These are phyloP conservation scores for Schizopora paradoxa DNA, from an alignment of 1,284 basidiomycete species.

Conservation along the genomic window DNA sequence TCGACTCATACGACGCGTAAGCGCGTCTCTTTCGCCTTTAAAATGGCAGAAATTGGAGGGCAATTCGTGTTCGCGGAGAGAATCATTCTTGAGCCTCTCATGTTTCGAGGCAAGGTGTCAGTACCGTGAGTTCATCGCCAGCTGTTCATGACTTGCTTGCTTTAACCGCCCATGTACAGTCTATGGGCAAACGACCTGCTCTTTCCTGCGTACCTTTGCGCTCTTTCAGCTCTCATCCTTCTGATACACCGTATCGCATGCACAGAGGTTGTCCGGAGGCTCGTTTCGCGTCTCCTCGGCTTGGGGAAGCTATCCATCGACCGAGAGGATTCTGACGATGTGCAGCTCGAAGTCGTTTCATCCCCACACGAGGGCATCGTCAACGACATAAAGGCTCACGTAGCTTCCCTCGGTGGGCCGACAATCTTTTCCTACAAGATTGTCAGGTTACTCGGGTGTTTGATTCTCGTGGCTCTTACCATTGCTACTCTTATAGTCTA, in stretches of 20 bases:
- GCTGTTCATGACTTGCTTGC: too few relatives aligned
- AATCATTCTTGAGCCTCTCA: too few relatives aligned
- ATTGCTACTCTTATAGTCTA: slow-evolving; percentile 29
- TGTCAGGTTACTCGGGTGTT: slow-evolving; percentile 32
- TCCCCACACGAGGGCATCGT: slow-evolving; percentile 19
- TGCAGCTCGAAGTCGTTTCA: slow-evolving; percentile 6
- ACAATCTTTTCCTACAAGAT: slow-evolving; percentile 32
- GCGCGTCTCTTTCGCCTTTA: too few relatives aligned
- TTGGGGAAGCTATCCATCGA: slow-evolving; percentile 9
- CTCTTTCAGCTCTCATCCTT: slow-evolving; percentile 26
- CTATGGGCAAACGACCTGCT: slow-evolving; percentile 25
- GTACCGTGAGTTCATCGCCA: too few relatives aligned
- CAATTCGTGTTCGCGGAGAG: too few relatives aligned
- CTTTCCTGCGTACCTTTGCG: slow-evolving; percentile 28
- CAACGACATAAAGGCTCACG: slow-evolving; percentile 25
- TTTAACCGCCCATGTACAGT: too few relatives aligned
- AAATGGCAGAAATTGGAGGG: too few relatives aligned
- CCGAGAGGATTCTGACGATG: slow-evolving; percentile 3
- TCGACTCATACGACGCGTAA: too few relatives aligned
- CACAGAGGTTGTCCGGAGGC: slow-evolving; percentile 18
- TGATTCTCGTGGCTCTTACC: slow-evolving; percentile 34
- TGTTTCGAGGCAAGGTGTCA: too few relatives aligned
- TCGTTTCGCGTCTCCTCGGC: slow-evolving; percentile 13
- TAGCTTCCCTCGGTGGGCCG: slow-evolving; percentile 27
- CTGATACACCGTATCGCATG: slow-evolving; percentile 23